Percentiles rank a stretch among this genome's conserved stretches.
These are phyloP conservation scores for Coniferiporia weirii DNA, from an alignment of 1,284 basidiomycete genomes.

Conservation along the genomic window DNA sequence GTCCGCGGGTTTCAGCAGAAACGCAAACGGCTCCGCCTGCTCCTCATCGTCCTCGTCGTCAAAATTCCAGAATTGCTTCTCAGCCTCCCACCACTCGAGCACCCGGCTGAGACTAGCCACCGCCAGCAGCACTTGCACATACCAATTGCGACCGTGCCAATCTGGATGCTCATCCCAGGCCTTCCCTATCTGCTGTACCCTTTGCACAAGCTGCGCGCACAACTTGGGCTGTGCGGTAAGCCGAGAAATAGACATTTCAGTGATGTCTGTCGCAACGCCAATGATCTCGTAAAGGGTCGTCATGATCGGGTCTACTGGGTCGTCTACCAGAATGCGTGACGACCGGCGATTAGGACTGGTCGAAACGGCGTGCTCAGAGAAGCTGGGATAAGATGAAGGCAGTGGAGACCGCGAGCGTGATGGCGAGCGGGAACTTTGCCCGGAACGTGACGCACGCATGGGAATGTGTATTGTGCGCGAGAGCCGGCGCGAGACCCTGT, in stretches of 20 bases:
- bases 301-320: conserved; percentile 87
- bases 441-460: conserved; percentile 60
- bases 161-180: conserved; percentile 97
- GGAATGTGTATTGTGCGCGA: conserved; percentile 79
- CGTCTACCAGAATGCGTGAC: conserved; percentile 69
- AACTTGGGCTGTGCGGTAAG: conserved; percentile 82
- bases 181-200: conserved; percentile 87
- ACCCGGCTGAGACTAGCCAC: conserved; percentile 94
- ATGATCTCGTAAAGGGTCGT: conserved; percentile 89
- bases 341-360: conserved; percentile 60
- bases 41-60: conserved; percentile 86
- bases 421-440: conserved; percentile 88
- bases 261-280: conserved; percentile 89
- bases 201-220: conserved; percentile 84
- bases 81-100: conserved; percentile 99
- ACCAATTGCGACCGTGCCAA: conserved; percentile 98
- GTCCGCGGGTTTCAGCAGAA: conserved; percentile 81
- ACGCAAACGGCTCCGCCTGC: conserved; percentile 82
- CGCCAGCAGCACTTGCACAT: conserved; percentile 94
- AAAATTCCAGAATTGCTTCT: conserved; percentile 99
- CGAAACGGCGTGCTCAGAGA: conserved; percentile 48
- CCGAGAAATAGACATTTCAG: conserved; percentile 83
- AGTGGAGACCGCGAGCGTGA: conserved; percentile 94
- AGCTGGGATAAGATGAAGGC: conserved; percentile 61
- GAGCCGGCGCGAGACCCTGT: conserved; percentile 61